Conservation (phyloP, 2,329 filamentous ascomycete species). For the Xylaria sp. region DNA sequence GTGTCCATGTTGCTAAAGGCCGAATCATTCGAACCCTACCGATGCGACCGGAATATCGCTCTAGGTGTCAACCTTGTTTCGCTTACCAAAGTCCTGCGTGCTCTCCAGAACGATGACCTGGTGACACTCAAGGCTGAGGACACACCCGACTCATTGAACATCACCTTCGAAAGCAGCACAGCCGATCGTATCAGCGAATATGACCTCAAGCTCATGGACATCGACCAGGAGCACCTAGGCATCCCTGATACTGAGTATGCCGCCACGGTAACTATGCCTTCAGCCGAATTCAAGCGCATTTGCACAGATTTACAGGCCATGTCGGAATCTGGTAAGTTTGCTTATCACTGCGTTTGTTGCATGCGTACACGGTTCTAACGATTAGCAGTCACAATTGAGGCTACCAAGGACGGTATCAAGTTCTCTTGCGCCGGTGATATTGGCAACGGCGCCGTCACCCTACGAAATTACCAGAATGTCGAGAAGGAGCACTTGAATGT, state of each 20-base stretch:
- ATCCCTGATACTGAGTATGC: slow-evolving; percentile 99
- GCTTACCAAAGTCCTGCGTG: slow-evolving; percentile 95
- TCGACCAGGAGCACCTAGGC: slow-evolving; percentile 98
- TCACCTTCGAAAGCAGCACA: slow-evolving; percentile 91
- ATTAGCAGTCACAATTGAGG: slow-evolving; percentile 86
- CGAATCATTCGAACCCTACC: slow-evolving; percentile 92
- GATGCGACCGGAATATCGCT: slow-evolving; percentile 98
- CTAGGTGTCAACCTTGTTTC: slow-evolving; percentile 97
- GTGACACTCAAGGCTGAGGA: slow-evolving; percentile 97
- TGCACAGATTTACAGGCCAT: slow-evolving; percentile 90
- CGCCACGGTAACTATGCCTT: slow-evolving; percentile 89
- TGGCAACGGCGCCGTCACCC: slow-evolving; percentile 91
- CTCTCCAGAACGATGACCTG: slow-evolving; percentile 92
- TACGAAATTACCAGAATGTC: slow-evolving; percentile 87
- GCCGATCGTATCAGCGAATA: slow-evolving; percentile 97
- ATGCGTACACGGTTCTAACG: neutral
- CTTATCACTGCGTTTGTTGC: neutral
- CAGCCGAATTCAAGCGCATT: slow-evolving; percentile 91
- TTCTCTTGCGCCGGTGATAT: slow-evolving; percentile 95
- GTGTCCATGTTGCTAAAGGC: slow-evolving; percentile 99
- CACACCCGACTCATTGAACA: slow-evolving; percentile 92
- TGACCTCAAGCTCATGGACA: slow-evolving; percentile 99
- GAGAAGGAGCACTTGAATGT: slow-evolving; percentile 90
- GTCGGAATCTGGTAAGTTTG: slow-evolving; percentile 87
- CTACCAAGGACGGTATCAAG: slow-evolving; percentile 96